phyloP scores from a whole-genome alignment of 345 rosid species.

The Gynandropsis gynandra region DNA sequence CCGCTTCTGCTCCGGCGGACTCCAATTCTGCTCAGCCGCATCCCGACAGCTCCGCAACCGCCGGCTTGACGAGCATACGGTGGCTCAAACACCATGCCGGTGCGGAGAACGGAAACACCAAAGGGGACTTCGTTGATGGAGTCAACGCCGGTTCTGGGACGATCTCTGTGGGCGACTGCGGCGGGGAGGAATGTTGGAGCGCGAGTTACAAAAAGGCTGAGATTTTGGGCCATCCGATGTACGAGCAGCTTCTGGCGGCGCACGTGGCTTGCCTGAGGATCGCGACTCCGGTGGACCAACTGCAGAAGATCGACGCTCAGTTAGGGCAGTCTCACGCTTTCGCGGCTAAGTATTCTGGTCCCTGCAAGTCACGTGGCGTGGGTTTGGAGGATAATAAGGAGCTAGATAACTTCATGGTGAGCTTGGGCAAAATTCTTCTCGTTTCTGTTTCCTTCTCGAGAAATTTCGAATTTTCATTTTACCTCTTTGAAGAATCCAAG shows the following conservation, averaged over 20 bases:
- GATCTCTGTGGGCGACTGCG: conserved; percentile 19
- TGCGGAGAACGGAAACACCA: conserved; percentile 27
- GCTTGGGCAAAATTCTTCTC: not conserved
- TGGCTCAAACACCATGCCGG: conserved; percentile 55
- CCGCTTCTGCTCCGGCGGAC: conserved; percentile 17
- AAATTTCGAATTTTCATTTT: not conserved
- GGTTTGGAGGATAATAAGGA: conserved; percentile 26
- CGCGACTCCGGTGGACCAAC: conserved; percentile 94
- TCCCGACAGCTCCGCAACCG: conserved; percentile 20
- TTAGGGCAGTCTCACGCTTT: conserved; percentile 85
- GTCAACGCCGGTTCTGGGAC: conserved; percentile 25
- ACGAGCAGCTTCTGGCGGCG: conserved; percentile 81
- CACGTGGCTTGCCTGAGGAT: conserved; percentile 84
- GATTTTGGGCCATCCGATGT: conserved; percentile 80
- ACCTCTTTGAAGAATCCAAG: not conserved
- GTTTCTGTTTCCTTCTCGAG: not conserved
- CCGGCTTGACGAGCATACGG: conserved; percentile 39
- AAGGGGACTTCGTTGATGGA: conserved; percentile 41
- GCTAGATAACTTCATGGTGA: conserved; percentile 29
- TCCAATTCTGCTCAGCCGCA: conserved; percentile 22
- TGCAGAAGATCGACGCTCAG: conserved; percentile 88
- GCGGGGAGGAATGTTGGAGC: conserved; percentile 59
- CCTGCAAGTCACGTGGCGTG: conserved; percentile 13
- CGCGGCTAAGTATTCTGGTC: conserved; percentile 69
- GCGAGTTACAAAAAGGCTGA: conserved; percentile 74